Conservation (phyloP, 2,329 filamentous ascomycete genomes). For the Phaeoacremonium minimum region DNA sequence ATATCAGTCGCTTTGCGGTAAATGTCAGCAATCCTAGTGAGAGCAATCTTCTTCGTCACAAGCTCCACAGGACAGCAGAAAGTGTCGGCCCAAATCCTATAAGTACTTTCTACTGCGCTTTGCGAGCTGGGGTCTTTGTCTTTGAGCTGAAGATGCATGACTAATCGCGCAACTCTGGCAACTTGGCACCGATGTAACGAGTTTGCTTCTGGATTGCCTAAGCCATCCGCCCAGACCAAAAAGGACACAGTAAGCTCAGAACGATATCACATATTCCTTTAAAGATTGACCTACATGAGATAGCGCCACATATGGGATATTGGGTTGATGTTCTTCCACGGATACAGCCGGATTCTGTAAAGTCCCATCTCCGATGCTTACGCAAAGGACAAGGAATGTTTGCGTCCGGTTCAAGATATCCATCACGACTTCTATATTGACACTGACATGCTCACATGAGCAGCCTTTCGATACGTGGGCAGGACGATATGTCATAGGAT, state of each 20-base stretch:
- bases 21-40: conserved; percentile 25
- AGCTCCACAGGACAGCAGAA: conserved; percentile 23
- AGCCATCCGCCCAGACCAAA: conserved; percentile 28
- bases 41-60: conserved; percentile 18
- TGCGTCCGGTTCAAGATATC: conserved; percentile 10
- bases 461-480: conserved; percentile 16
- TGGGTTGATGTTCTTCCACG: conserved; percentile 16
- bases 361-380: neutral
- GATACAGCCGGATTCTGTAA: conserved; percentile 11
- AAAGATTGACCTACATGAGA: conserved; percentile 24
- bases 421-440: conserved; percentile 11
- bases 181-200: conserved; percentile 25
- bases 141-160: conserved; percentile 12
- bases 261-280: too few relatives aligned
- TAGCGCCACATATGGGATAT: conserved; percentile 23
- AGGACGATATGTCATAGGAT: conserved; percentile 18
- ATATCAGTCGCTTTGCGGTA: conserved; percentile 25
- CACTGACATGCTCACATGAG: conserved; percentile 13
- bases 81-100: conserved; percentile 27
- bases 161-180: conserved; percentile 15
- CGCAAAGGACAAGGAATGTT: conserved; percentile 13
- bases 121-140: neutral
- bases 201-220: conserved; percentile 23
- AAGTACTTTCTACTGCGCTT: conserved; percentile 4
- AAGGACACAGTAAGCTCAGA: too few relatives aligned